Evolutionary conservation across 2,329 filamentous ascomycete species (phyloP).

Genomic region (Trichoderma sp.): DNA sequence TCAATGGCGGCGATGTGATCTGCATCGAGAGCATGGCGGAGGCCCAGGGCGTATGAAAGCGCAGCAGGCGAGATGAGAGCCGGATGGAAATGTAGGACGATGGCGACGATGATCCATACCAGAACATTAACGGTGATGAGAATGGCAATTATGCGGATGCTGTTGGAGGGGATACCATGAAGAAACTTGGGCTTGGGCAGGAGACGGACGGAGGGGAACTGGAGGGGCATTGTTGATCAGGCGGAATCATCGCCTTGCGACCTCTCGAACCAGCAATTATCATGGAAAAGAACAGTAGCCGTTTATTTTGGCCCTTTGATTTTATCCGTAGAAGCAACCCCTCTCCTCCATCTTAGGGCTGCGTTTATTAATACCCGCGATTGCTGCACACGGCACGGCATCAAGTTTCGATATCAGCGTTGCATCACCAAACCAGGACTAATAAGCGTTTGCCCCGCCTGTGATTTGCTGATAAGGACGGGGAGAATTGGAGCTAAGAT

Average conservation of each 20-base stretch:
- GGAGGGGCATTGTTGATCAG: background rate
- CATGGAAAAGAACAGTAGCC: background rate
- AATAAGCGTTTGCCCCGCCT: background rate
- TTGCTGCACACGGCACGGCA: background rate
- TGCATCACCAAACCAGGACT: background rate
- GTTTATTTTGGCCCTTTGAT: background rate
- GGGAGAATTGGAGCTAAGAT: background rate
- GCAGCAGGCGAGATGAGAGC: conserved; percentile 75
- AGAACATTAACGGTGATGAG: conserved; percentile 51
- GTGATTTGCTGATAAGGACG: conserved; percentile 2
- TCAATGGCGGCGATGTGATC: conserved; percentile 88
- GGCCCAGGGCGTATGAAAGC: conserved; percentile 81
- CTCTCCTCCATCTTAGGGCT: background rate
- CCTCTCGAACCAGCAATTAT: background rate
- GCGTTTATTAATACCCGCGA: background rate
- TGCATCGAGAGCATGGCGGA: conserved; percentile 95
- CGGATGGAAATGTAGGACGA: conserved; percentile 53
- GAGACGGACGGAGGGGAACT: conserved; percentile 1
- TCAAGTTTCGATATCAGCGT: background rate
- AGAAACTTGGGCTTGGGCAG: conserved; percentile 33
- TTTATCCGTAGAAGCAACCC: background rate
- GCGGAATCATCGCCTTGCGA: background rate
- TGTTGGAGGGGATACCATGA: conserved; percentile 32
- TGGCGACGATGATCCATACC: conserved; percentile 53
- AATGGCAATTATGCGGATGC: conserved; percentile 48